Conservation (phyloP, 495 filamentous ascomycete species). For the Lichina pygmaea region DNA sequence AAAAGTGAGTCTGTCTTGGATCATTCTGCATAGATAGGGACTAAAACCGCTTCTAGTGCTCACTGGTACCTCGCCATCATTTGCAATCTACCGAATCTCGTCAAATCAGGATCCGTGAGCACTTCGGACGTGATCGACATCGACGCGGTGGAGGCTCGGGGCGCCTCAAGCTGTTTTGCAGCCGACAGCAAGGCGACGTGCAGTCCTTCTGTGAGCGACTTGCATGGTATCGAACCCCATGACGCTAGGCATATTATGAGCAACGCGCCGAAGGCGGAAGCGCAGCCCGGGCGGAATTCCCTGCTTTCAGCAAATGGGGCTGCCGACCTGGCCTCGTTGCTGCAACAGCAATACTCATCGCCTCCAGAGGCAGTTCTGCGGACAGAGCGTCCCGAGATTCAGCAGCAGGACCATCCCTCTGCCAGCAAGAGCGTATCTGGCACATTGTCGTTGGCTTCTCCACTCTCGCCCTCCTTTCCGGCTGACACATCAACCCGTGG, state of each 20-base stretch:
- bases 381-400: too few species aligned
- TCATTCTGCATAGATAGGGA: not conserved
- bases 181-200: not conserved
- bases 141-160: not conserved
- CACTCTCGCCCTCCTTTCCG: too few species aligned
- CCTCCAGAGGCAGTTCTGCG: too few species aligned
- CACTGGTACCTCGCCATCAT: constrained; percentile 97
- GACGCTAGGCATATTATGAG: not conserved
- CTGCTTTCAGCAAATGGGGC: too few species aligned
- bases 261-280: not conserved
- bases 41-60: constrained; percentile 6
- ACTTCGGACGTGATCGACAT: not conserved
- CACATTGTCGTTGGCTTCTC: too few species aligned
- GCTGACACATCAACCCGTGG: not conserved
- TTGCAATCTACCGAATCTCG: constrained; percentile 46
- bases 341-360: too few species aligned
- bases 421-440: too few species aligned
- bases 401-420: too few species aligned
- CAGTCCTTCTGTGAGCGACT: not conserved
- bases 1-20: constrained; percentile 16
- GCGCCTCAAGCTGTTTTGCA: not conserved
- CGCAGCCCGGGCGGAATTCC: too few species aligned
- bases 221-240: not conserved
- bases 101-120: constrained; percentile 1
- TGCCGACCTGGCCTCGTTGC: too few species aligned